These are phyloP conservation scores for Colletotrichum sp. DNA, from an alignment of 2,329 filamentous ascomycete genomes.

Conservation along the genomic window DNA sequence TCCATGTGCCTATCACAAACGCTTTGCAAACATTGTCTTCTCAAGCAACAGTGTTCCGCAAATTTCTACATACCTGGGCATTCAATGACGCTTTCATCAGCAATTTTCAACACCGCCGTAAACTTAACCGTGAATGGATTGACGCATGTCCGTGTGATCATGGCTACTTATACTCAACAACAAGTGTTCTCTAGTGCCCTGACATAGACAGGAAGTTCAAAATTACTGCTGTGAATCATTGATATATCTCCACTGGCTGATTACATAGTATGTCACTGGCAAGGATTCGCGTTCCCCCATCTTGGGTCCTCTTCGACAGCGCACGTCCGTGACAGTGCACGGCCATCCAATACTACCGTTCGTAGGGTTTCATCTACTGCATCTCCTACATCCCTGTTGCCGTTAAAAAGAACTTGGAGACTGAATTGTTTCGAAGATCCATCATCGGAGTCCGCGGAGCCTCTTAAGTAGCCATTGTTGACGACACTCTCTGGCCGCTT, in stretches of 20 bases:
- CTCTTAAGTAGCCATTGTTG: neutral
- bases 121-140: neutral
- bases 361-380: neutral
- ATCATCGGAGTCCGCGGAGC: neutral
- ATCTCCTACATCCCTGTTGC: neutral
- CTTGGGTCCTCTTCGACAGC: neutral
- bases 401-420: neutral
- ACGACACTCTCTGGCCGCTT: neutral
- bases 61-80: accelerated
- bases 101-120: neutral
- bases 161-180: too few species aligned
- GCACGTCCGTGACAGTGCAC: neutral
- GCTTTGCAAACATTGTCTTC: accelerated
- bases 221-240: neutral
- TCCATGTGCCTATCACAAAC: neutral
- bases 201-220: accelerated
- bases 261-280: neutral
- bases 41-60: accelerated
- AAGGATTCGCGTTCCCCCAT: neutral
- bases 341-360: neutral
- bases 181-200: neutral
- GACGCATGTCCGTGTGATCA: neutral
- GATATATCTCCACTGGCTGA: neutral
- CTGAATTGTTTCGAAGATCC: neutral
- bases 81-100: accelerated